Base-by-base conservation (phyloP, 805 yeast genomes). In the Teunomyces panamensis region DNA sequence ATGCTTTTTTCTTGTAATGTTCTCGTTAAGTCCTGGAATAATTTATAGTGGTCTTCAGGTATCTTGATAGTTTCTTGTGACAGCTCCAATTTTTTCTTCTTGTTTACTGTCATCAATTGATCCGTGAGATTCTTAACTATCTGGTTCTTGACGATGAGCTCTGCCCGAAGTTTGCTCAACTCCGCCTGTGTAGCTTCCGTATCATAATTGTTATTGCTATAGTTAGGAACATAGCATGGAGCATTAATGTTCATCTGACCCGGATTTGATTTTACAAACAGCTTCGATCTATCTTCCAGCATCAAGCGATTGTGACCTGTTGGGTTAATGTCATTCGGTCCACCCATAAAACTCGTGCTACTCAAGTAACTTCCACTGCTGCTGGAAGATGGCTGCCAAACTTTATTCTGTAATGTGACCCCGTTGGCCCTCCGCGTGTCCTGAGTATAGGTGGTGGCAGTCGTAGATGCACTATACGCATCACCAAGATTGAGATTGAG, bases 111-210 rank as follows among this genome's bases (percentile, higher is more conserved):
- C 39, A 56, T 58, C 37, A 70, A 53, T 49, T 71, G 69, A 35
- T 68, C 69, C 11, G 69, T 60, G 55, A 73, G 57, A 50, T 65
- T 61, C 48, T 64, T 57, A 54, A 68, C 58, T 50, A 74, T 59
- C 56, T 69, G 69, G 41, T 84, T 81, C 58, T 83, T 85, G 44
- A 83, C 65, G 48, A 74, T 74, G 44, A 85, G 57, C 52, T 81
- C 81, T 42, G 79, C 63, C 53, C 74, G 75, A 47, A 79, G 61
- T 45, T 68, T 64, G 41, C 77, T 47, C 43, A 37, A 41, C 29
- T 51, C 47, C n/a, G 43, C 10, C 35, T 37, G 33, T 14, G 45
- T 29, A 20, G 42, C 36, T 9, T 26, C 43, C 11, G 30, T 29
- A 6, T 17, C 45, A 7, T 13, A 20, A 9, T 30, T 26, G 26